Evolutionary conservation across 495 filamentous ascomycete species (phyloP).

Genomic region (Ramalina peruviana): DNA sequence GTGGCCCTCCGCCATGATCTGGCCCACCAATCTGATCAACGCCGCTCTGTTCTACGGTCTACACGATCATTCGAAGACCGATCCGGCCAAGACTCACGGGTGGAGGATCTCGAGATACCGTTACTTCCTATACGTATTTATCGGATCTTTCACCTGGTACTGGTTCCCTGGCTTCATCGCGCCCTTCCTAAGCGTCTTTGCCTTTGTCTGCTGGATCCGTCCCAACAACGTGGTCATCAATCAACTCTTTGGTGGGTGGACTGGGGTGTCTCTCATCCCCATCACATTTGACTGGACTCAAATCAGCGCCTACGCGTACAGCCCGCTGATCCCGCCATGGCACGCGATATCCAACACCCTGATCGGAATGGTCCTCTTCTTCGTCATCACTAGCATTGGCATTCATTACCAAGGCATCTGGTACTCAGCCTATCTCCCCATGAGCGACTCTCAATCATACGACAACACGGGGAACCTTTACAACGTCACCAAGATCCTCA

Average conservation of each 20-base stretch:
- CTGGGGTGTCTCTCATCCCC: slow-evolving; percentile 45
- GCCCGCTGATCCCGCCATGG: slow-evolving; percentile 56
- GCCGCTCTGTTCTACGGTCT: slow-evolving; percentile 55
- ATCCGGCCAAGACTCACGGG: slow-evolving; percentile 43
- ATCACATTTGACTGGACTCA: slow-evolving; percentile 61
- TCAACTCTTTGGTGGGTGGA: slow-evolving; percentile 46
- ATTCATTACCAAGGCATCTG: slow-evolving; percentile 38
- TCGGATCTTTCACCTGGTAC: slow-evolving; percentile 46
- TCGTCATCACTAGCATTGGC: slow-evolving; percentile 36
- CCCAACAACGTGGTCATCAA: slow-evolving; percentile 36
- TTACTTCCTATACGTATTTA: slow-evolving; percentile 48
- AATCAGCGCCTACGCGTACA: slow-evolving; percentile 48
- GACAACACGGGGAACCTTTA: slow-evolving; percentile 41
- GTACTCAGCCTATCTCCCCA: slow-evolving; percentile 40
- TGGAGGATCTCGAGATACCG: slow-evolving; percentile 53
- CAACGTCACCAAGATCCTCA: slow-evolving; percentile 39
- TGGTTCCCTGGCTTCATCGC: slow-evolving; percentile 41
- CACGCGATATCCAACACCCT: slow-evolving; percentile 47
- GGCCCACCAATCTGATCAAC: slow-evolving; percentile 52
- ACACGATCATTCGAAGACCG: slow-evolving; percentile 47
- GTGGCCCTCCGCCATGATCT: slow-evolving; percentile 58
- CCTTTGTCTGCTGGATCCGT: slow-evolving; percentile 36
- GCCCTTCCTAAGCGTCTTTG: slow-evolving; percentile 33
- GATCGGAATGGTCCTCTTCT: slow-evolving; percentile 39
- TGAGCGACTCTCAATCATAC: slow-evolving; percentile 40